These are phyloP conservation scores for Paracoccidioides brasiliensis DNA, from an alignment of 2,329 filamentous ascomycete genomes.

Conservation along the genomic window DNA sequence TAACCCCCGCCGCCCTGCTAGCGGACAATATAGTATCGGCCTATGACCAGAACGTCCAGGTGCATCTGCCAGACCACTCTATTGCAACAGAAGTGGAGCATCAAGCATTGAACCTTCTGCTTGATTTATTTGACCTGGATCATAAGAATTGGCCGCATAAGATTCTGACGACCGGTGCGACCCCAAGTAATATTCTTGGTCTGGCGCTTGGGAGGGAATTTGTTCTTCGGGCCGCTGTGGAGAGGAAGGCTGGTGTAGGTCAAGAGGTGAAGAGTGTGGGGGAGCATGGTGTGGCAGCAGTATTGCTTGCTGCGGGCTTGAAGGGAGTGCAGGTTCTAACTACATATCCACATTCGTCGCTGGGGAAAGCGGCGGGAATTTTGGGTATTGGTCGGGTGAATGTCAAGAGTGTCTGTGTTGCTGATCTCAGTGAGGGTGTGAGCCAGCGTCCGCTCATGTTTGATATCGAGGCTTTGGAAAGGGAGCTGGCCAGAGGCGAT, in stretches of 20 bases:
- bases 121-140: conserved; percentile 51
- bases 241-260: conserved; percentile 17
- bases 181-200: conserved; percentile 52
- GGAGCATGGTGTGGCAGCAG: conserved; percentile 54
- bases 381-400: conserved; percentile 61
- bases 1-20: conserved; percentile 63
- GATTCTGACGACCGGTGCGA: conserved; percentile 66
- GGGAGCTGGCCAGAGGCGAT: conserved; percentile 39
- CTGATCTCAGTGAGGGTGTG: conserved; percentile 21
- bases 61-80: conserved; percentile 66
- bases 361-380: conserved; percentile 70
- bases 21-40: conserved; percentile 75
- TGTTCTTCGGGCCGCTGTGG: conserved; percentile 31
- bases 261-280: conserved; percentile 41
- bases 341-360: conserved; percentile 69
- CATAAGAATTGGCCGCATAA: conserved; percentile 51
- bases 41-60: conserved; percentile 71
- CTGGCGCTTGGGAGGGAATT: conserved; percentile 58
- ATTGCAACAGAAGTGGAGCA: conserved; percentile 67
- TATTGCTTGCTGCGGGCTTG: conserved; percentile 51
- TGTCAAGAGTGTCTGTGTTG: conserved; percentile 45
- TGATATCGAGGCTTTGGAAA: conserved; percentile 53
- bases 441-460: conserved; percentile 52
- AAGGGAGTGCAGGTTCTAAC: conserved; percentile 63
- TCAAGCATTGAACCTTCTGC: conserved; percentile 54